Base-by-base conservation (phyloP, 2,329 filamentous ascomycete species). In the Domatiomyces catenatus region DNA sequence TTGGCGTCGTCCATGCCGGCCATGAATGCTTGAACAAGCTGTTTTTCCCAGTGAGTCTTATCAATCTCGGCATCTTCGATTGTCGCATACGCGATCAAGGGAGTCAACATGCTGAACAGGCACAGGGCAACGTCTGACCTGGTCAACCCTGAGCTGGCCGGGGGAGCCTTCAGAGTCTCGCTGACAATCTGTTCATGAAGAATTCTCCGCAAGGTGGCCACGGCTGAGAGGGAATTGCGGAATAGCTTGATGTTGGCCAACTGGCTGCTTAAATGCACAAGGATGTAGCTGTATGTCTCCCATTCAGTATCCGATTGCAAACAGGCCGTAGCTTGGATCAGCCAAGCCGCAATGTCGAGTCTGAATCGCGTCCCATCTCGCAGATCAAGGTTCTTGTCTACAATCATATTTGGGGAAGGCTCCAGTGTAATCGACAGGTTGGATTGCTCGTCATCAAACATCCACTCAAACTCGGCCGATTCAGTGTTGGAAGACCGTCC, bases 211-310 rank as follows among this genome's bases (percentile, higher is more conserved):
- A 96, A 70, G 54, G 83, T 77, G 59, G 83, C 81, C 50, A 98
- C 77, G 53, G 93, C 81, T 2, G 79, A 74, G 39, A 86, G 79
- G 5, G 86, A 80, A 49, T 76, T 80, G 53, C 75, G 75, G 63
- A 95, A 95, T 12, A 96, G 73, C 10, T 86, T 82, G 61, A 92
- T 87, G 59, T 98, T 98, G 64, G 83, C 85, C 19, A 98, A 73
- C 60, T 96, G 90, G 24, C 86, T 83, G 1, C 87, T 85, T 8
- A 95, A 71, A 64, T 94, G 86, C 5, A 87, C 84, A 26, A 98
- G 72, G 17, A 90, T 77, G 63, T 90, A 95, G 66, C 86, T 90
- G 71, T 94, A 94, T 1, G 94, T 72, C 63, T 96, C 88, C 89
- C 90, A 96, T 54, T 92, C 83, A 46, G 79, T 77, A 42, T 83